These are phyloP conservation scores for Trichoderma harzianum DNA, from an alignment of 2,329 filamentous ascomycete species.

Conservation along the genomic window DNA sequence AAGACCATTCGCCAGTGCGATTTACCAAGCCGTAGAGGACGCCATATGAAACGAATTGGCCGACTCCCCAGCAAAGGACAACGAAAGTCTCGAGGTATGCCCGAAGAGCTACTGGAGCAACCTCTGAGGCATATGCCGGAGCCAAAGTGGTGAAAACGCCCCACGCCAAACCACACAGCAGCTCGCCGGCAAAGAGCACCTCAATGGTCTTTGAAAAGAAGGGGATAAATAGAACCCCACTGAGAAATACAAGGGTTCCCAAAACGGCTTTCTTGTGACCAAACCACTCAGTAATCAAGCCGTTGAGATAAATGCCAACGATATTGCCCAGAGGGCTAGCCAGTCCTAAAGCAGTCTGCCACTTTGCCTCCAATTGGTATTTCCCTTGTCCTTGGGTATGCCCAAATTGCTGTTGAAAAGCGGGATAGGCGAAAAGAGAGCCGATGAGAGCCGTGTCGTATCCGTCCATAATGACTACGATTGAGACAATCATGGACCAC, in stretches of 20 bases:
- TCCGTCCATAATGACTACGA: neutral
- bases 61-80: constrained; percentile 47
- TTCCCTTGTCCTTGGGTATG: neutral
- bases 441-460: neutral
- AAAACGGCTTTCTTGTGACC: neutral
- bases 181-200: constrained; percentile 40
- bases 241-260: constrained; percentile 26
- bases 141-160: constrained; percentile 43
- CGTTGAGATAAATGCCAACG: neutral
- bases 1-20: constrained; percentile 40
- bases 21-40: constrained; percentile 27
- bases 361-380: neutral
- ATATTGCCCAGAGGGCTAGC: neutral
- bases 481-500: neutral
- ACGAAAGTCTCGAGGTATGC: constrained; percentile 43
- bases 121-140: constrained; percentile 46
- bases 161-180: constrained; percentile 46
- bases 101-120: constrained; percentile 37
- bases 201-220: constrained; percentile 42
- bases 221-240: constrained; percentile 36
- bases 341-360: neutral
- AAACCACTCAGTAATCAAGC: neutral
- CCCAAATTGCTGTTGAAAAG: neutral
- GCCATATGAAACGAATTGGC: constrained; percentile 42
- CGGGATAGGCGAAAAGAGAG: neutral